Percentiles rank a stretch among this genome's conserved stretches.
These are phyloP conservation scores for Didymellaceae sp. DNA, from an alignment of 2,329 filamentous ascomycete genomes.

Conservation along the genomic window DNA sequence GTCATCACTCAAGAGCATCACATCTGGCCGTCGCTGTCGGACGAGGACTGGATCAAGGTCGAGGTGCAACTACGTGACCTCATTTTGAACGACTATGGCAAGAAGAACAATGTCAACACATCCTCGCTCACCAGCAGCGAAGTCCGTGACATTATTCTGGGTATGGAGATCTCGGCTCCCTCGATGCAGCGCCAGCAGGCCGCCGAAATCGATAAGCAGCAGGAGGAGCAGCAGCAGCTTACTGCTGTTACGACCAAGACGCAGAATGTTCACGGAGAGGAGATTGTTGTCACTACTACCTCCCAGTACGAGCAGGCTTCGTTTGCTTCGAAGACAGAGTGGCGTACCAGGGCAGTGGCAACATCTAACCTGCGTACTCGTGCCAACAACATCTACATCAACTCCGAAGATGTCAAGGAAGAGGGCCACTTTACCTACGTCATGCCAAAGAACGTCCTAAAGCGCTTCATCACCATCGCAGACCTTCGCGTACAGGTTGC, in stretches of 20 bases:
- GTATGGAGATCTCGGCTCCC: slow-evolving; percentile 99
- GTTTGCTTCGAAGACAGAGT: slow-evolving; percentile 98
- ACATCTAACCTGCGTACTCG: slow-evolving; percentile 93
- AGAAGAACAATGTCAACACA: slow-evolving; percentile 99
- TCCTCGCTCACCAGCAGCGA: slow-evolving; percentile 95
- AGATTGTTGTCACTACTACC: slow-evolving; percentile 97
- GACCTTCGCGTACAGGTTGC: slow-evolving; percentile 96
- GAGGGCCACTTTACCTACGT: slow-evolving; percentile 92
- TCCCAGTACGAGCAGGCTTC: slow-evolving; percentile 98
- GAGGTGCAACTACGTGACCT: slow-evolving; percentile 94
- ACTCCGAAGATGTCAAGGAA: slow-evolving; percentile 88
- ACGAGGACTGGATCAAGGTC: slow-evolving; percentile 99
- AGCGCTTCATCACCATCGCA: slow-evolving; percentile 96
- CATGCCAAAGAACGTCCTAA: slow-evolving; percentile 98
- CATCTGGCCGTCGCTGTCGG: slow-evolving; percentile 93
- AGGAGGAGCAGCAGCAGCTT: slow-evolving; percentile 94
- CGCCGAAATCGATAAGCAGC: slow-evolving; percentile 98
- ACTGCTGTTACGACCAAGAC: slow-evolving; percentile 98
- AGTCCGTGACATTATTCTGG: slow-evolving; percentile 96
- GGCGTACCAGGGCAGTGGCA: slow-evolving; percentile 95
- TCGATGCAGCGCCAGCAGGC: slow-evolving; percentile 98
- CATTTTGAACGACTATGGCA: slow-evolving; percentile 97
- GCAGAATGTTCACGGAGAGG: slow-evolving; percentile 94
- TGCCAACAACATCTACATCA: slow-evolving; percentile 98
- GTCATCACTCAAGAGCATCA: slow-evolving; percentile 99